These are phyloP conservation scores for Polytrichum formosum DNA, from an alignment of 225 moss, liverwort and hornwort genomes.

Conservation along the genomic window DNA sequence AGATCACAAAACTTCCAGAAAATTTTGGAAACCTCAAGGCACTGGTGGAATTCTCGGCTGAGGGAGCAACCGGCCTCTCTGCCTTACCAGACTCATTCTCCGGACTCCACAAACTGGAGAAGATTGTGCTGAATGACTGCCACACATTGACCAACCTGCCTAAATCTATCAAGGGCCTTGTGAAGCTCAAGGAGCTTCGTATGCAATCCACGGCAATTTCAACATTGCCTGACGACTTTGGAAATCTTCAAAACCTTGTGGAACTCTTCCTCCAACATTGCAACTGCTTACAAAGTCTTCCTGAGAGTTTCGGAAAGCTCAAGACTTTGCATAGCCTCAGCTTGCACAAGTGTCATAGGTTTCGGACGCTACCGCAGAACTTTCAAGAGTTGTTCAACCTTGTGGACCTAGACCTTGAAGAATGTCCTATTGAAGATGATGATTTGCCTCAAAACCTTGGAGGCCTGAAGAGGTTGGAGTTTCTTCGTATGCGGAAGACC, in stretches of 20 bases:
- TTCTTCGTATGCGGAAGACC: background rate
- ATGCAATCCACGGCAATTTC: background rate
- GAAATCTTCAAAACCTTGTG: slow-evolving; percentile 2
- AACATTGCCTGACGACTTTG: slow-evolving; percentile 25
- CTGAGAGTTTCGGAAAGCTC: background rate
- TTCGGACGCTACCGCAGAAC: background rate
- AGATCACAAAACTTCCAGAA: slow-evolving; percentile 11
- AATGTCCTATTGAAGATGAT: background rate
- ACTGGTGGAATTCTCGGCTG: slow-evolving; percentile 15
- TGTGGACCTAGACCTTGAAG: background rate
- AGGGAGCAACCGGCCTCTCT: slow-evolving; percentile 15
- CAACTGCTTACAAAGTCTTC: background rate
- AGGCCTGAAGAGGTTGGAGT: background rate
- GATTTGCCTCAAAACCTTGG: background rate
- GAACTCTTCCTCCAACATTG: background rate
- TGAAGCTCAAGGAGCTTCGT: slow-evolving; percentile 11
- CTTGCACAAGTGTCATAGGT: background rate
- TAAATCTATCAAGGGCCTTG: slow-evolving; percentile 22
- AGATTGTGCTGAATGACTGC: slow-evolving; percentile 3
- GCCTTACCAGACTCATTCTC: slow-evolving; percentile 25
- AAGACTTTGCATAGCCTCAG: background rate
- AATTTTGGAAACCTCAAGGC: slow-evolving; percentile 20
- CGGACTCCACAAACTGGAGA: slow-evolving; percentile 19
- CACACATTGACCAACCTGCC: slow-evolving; percentile 14
- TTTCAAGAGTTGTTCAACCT: background rate